Base-by-base conservation (phyloP, 1,139 yeast species). In the Yamadazyma diospyri region DNA sequence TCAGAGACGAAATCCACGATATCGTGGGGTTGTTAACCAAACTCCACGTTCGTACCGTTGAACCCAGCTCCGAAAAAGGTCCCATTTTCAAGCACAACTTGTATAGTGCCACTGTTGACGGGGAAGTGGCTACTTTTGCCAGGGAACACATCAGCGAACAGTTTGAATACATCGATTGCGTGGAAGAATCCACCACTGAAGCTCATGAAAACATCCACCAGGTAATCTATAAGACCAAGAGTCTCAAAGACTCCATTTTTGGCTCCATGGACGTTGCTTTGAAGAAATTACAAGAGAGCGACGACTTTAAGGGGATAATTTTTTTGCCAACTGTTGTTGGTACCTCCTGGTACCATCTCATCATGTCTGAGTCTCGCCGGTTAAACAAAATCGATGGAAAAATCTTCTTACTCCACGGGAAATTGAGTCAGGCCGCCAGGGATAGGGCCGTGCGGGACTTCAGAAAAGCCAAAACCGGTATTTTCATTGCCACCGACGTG, bases 51-150 rank as follows among this genome's bases (percentile, higher is more conserved):
- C n/a, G n/a, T n/a, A n/a, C n/a, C n/a, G 17, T 16, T 5, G 27
- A 37, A 17, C 27, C 29, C 11, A 55, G 44, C 4, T 45, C 45
- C 15, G 30, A 48, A 2, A 48, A 64, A 41, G 22, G 20, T 19
- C 51, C 58, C 19, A 46, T 55, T 8, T 65, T 74, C 44, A 86
- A 81, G 48, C 78, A 89, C 16, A 63, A 87, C 47, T 66, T 89
- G 45, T 89, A 86, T 53, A 84, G 95, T 49, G 97, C 97, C 18
- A 89, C 97, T 16, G 75, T 88, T 43, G 89, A 82, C 52, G 65
- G 72, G 17, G 67, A 72, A 30, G 94, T 88, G 20, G 67, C 73
- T 33, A 53, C 61, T 5, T 76, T 88, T 57, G 94, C 96, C 14
- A 63, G 66, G 38, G 58, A 64, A 17, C 78, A 81, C 40, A 76